phyloP scores from a whole-genome alignment of 768 basidiomycete genomes.

The Lentinula lateritia region DNA sequence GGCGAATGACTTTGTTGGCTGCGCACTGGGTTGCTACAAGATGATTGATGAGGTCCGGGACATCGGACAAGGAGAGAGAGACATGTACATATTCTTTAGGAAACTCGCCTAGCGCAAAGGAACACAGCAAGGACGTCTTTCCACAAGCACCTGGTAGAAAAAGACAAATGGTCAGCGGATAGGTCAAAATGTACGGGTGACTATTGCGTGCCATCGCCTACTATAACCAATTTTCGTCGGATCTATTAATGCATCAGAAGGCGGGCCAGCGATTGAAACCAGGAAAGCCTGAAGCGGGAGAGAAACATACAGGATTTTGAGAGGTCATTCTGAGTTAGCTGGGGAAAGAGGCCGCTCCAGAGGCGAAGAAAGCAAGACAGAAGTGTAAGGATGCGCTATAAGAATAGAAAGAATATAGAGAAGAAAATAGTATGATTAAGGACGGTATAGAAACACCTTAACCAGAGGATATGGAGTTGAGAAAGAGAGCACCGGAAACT shows the following conservation, averaged over 20 bases:
- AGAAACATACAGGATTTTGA: slow-evolving; percentile 52
- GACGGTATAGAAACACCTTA: slow-evolving; percentile 1
- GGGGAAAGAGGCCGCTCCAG: neutral
- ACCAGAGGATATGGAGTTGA: neutral
- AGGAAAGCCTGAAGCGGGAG: neutral
- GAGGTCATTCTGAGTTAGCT: slow-evolving; percentile 24
- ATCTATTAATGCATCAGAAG: slow-evolving; percentile 47
- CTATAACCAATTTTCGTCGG: slow-evolving; percentile 91
- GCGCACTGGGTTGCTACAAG: slow-evolving; percentile 54
- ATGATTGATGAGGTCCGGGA: slow-evolving; percentile 10
- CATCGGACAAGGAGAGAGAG: slow-evolving; percentile 9
- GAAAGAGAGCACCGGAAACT: neutral
- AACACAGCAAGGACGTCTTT: slow-evolving; percentile 88
- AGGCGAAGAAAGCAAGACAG: slow-evolving; percentile 9
- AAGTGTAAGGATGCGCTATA: slow-evolving; percentile 9
- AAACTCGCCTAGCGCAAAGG: slow-evolving; percentile 92
- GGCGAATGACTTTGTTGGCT: slow-evolving; percentile 7
- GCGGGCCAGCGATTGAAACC: slow-evolving; percentile 1
- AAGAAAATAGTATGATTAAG: slow-evolving; percentile 6
- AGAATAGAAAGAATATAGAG: slow-evolving; percentile 19
- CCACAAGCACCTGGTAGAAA: slow-evolving; percentile 76
- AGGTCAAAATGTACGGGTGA: slow-evolving; percentile 2
- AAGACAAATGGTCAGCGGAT: slow-evolving; percentile 15
- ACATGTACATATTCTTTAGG: slow-evolving; percentile 89
- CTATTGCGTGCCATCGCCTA: slow-evolving; percentile 79